Evolutionary conservation across 495 filamentous ascomycete species (phyloP), one percentile per base, ranked within the genome.

Genomic region (Penicillium dipodomyicola): DNA sequence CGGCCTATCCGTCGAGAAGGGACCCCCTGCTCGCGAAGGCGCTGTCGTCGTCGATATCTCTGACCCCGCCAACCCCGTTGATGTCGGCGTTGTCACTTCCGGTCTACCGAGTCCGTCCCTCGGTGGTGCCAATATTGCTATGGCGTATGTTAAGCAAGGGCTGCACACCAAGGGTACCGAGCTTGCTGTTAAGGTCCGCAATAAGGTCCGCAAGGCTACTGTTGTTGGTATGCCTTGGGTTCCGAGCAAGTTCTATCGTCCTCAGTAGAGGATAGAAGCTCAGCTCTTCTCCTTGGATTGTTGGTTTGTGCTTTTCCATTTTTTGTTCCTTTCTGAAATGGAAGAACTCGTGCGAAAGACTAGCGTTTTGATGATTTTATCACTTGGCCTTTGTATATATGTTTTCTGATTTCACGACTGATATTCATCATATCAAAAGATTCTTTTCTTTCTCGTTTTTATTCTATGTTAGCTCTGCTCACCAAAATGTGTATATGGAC

Each of bases 141-240:
- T 98, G 94, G 94, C 87, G 0, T 98, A 97, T 68, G 77, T 98
- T 59, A 84, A 86, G 72, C 81, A 86, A 59, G 91, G 91, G 0
- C 68, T 87, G 65, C 89, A 96, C 62, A 96, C 95, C 81, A 78
- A 83, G 45, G 95, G 92, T 6, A 97, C 93, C 0, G 85, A 92
- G 70, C 78, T 97, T 2, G 81, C 81, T 17, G 87, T 96, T 11
- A 58, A 89, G 55, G 88, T 98, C 1, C 79, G 94, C 30, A 94
- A 92, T 9, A 91, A 88, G 79, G 74, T 81, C 61, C 84, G 91
- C 64, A 86, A 86, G 77, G 94, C 90, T 0, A 81, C 78, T 10
- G 89, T 97, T 33, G 81, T 83, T 2, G 93, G 92, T 79, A 96
- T 98, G 94, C 95, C 94, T 30, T 98, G 96, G 75, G 82, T 97